Evolutionary conservation across 2,329 filamentous ascomycete genomes (phyloP).

Genomic region (Arthroderma sp.): DNA sequence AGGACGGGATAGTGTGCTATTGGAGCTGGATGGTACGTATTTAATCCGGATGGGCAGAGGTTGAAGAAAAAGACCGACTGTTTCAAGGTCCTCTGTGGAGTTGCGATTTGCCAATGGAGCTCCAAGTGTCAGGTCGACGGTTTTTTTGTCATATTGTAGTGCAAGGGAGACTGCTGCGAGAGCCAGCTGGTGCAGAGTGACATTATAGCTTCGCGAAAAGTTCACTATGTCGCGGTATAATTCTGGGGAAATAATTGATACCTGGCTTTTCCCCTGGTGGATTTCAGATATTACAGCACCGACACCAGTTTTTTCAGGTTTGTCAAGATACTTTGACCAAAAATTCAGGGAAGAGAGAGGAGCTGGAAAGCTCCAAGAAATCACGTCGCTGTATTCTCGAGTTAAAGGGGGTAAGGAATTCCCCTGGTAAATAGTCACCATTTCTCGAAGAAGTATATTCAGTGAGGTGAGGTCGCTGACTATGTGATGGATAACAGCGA

Average conservation of each 20-base stretch:
- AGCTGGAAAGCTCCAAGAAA: slow-evolving; percentile 3
- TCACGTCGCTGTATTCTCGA: slow-evolving; percentile 4
- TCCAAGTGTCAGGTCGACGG: slow-evolving; percentile 17
- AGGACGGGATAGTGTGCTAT: not conserved
- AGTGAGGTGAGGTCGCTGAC: slow-evolving; percentile 23
- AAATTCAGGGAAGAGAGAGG: not conserved
- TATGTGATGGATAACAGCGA: slow-evolving; percentile 20
- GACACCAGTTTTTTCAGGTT: not conserved
- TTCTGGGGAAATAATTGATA: too few relatives aligned
- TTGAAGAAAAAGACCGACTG: slow-evolving; percentile 20
- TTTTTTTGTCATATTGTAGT: slow-evolving; percentile 5
- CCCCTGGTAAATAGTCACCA: slow-evolving; percentile 12
- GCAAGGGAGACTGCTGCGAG: slow-evolving; percentile 14
- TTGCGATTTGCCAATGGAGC: slow-evolving; percentile 18
- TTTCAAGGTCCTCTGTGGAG: slow-evolving; percentile 12
- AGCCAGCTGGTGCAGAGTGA: slow-evolving; percentile 15
- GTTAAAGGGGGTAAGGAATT: not conserved
- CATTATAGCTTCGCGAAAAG: not conserved
- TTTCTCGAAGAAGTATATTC: slow-evolving; percentile 16
- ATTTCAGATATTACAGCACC: too few relatives aligned
- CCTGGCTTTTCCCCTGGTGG: too few relatives aligned
- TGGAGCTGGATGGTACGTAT: not conserved
- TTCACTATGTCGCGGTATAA: too few relatives aligned
- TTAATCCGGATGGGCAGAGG: slow-evolving; percentile 17
- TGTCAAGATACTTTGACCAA: not conserved